Evolutionary conservation across 2,329 filamentous ascomycete species (phyloP).

Genomic region (Sporothrix dimorphospora): DNA sequence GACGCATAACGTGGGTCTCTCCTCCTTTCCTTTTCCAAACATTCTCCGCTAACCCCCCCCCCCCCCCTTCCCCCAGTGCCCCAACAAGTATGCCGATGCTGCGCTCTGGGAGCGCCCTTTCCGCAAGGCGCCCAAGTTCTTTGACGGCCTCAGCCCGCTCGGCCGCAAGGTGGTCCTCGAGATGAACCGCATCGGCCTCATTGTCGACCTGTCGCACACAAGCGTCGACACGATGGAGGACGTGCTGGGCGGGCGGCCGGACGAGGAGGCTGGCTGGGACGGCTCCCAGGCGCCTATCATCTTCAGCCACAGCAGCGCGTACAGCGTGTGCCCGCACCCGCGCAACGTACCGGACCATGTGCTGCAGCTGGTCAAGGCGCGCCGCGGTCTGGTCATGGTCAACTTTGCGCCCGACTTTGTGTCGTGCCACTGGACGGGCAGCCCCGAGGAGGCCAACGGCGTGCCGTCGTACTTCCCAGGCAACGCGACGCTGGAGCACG

Average conservation of each 20-base stretch:
- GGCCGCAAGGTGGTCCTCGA: constrained; percentile 74
- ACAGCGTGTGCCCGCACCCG: constrained; percentile 80
- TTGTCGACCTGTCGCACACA: constrained; percentile 84
- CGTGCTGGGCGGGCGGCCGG: constrained; percentile 63
- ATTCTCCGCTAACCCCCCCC: not conserved
- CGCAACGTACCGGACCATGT: constrained; percentile 89
- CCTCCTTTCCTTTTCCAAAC: not conserved
- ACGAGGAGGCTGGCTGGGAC: constrained; percentile 58
- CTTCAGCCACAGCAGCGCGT: constrained; percentile 85
- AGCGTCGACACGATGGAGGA: constrained; percentile 83
- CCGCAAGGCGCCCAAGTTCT: constrained; percentile 59
- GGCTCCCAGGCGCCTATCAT: constrained; percentile 82
- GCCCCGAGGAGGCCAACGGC: constrained; percentile 53
- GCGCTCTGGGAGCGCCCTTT: constrained; percentile 64
- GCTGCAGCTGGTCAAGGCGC: constrained; percentile 72
- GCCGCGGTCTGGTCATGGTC: constrained; percentile 82
- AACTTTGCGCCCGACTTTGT: constrained; percentile 86
- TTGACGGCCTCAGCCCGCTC: constrained; percentile 71
- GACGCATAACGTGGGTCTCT: constrained; percentile 68
- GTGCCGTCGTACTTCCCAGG: constrained; percentile 68
- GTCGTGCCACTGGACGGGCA: constrained; percentile 65
- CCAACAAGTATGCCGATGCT: constrained; percentile 86
- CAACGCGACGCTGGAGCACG: constrained; percentile 75
- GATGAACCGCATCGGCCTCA: constrained; percentile 94
- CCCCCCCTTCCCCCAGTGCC: too few relatives aligned